These are phyloP conservation scores for Drechslerella coelobrocha DNA, from an alignment of 2,329 filamentous ascomycete species.

Conservation along the genomic window DNA sequence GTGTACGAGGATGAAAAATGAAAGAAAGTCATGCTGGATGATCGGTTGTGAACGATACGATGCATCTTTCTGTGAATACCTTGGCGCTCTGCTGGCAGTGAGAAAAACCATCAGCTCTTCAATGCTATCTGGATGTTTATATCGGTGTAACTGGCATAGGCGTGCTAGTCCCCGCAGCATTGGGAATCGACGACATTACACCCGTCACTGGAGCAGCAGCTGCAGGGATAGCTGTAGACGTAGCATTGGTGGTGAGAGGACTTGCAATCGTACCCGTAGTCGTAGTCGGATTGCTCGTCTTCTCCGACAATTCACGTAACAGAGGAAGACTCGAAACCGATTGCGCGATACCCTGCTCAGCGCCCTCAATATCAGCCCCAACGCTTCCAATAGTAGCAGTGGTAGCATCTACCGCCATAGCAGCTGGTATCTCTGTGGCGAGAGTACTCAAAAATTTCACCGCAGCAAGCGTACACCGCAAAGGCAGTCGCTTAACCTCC, in stretches of 20 bases:
- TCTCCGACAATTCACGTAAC: no score
- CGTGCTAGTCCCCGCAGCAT: constrained; percentile 1
- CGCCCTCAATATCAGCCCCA: constrained; percentile 16
- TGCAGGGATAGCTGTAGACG: background rate
- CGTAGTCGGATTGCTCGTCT: no score
- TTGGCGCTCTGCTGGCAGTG: no score
- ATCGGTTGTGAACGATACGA: no score
- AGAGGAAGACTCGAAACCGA: no score
- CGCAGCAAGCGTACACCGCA: constrained; percentile 13
- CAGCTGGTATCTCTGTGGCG: constrained; percentile 31
- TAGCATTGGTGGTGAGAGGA: no score
- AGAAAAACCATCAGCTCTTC: no score
- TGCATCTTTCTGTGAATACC: no score
- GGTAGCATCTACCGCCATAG: constrained; percentile 5
- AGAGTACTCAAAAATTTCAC: constrained; percentile 40
- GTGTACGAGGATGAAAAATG: no score
- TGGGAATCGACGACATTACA: background rate
- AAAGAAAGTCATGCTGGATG: no score
- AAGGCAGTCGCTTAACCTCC: constrained; percentile 13
- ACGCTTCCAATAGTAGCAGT: background rate
- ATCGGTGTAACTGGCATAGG: constrained; percentile 28
- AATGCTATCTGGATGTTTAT: no score
- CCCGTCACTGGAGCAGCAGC: background rate
- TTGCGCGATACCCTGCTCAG: constrained; percentile 16
- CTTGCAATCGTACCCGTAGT: no score